These are phyloP conservation scores for Cercospora sp. DNA, from an alignment of 2,329 filamentous ascomycete species.

Conservation along the genomic window DNA sequence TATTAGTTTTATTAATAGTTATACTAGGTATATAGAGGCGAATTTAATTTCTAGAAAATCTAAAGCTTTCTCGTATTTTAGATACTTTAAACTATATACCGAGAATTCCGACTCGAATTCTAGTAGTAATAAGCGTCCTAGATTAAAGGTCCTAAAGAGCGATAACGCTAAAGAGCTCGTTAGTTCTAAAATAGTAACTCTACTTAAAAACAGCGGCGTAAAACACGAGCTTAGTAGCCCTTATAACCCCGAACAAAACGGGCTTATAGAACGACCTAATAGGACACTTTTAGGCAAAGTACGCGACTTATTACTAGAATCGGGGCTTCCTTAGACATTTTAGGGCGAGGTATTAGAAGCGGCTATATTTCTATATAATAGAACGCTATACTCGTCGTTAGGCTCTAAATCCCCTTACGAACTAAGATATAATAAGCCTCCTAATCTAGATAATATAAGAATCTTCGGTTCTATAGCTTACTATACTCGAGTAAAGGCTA, in stretches of 20 bases:
- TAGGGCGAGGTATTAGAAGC: too few relatives aligned
- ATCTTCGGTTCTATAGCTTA: background rate
- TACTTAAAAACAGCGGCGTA: too few relatives aligned
- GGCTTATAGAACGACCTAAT: conserved; percentile 16
- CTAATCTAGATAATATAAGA: too few relatives aligned
- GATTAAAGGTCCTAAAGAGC: conserved; percentile 15
- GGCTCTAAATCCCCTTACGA: too few relatives aligned
- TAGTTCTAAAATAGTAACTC: too few relatives aligned
- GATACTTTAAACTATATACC: too few relatives aligned
- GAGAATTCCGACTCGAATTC: background rate
- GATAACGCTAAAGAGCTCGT: conserved; percentile 16
- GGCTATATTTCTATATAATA: too few relatives aligned
- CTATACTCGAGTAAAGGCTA: background rate
- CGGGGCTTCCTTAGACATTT: too few relatives aligned
- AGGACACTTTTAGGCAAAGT: background rate
- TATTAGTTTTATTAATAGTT: conserved; percentile 19
- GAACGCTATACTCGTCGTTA: too few relatives aligned
- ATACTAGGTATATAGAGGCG: conserved; percentile 15
- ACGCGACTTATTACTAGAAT: too few relatives aligned
- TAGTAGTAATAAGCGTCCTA: conserved; percentile 13
- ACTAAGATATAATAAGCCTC: too few relatives aligned
- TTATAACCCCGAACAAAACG: conserved; percentile 14
- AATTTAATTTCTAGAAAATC: conserved; percentile 14
- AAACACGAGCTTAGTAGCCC: background rate
- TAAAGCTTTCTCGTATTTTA: conserved; percentile 1